Base-by-base conservation (phyloP, 495 filamentous ascomycete species). In the Ascobolus immersus region DNA sequence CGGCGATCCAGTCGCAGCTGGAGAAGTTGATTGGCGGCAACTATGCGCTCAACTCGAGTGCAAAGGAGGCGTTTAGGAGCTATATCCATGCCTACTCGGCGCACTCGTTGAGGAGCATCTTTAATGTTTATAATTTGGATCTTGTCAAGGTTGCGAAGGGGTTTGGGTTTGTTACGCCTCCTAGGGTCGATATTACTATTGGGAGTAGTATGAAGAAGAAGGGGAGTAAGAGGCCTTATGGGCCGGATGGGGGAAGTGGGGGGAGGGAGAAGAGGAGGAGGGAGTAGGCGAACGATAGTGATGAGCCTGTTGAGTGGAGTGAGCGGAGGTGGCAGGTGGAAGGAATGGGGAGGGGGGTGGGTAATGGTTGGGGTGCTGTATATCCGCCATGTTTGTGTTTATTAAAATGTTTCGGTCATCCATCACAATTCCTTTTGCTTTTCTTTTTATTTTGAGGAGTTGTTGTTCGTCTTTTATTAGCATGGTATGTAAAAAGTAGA, bases 41-140 rank as follows among this genome's bases (percentile, higher is more conserved):
- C 52, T 96, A 93, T 59, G 93, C 92, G 49, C 60, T 96, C 18
- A 84, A 93, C 55, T 81, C 90, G 64, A 63, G 60, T 34, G 67
- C 66, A 17, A 70, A 70, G 51, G 67, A 71, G 32, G 67, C 65
- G 3, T 71, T 67, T 42, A 40, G 40, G 47, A 51, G 32, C 9
- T 96, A 96, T 49, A 65, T 96, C 10, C 76, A 92, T 43, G 86
- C 86, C 0, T 96, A 96, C 40, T 80, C 84, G 12, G 80, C 73
- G 18, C 86, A 96, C 53, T 75, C 69, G 36, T 63, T 93, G 32
- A 69, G 84, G 21, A 75, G 77, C 9, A 75, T 92, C 21, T 96
- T 91, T 48, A 80, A 96, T 50, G 69, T 96, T 18, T 59, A 93
- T 48, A 86, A 89, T 52, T 63, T 96, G 6, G 86, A 96, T 53